Base-by-base conservation (phyloP, 257 asterid species). In the Rhazya stricta region DNA sequence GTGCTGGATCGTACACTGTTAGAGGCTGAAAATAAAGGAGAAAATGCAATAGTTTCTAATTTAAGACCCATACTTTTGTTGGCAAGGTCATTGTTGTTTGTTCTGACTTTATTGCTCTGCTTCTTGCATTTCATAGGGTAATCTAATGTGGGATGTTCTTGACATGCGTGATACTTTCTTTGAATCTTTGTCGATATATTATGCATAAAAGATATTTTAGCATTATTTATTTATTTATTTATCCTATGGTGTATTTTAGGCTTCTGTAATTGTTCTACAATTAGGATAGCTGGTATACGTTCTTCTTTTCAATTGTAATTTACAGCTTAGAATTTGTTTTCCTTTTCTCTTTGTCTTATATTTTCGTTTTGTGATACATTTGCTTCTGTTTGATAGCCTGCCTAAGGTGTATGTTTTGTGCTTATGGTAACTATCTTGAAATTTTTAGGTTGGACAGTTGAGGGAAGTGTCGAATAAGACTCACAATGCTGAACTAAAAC, bases 391-490 rank as follows among this genome's bases (percentile, higher is more conserved):
- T 45, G 10, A 36, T 13, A 7, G n/a, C 16, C 67, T 76, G 74
- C 19, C 32, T 56, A 6, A 21, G 4, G 23, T 13, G 62, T 6
- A 30, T 39, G 25, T 27, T 34, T 6, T 19, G 11, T 12, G 25
- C 61, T 69, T 42, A 54, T 51, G 37, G 34, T 18, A n/a, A 62
- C 27, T 10, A 36, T 9, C 21, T 69, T 69, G 9, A 48, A 74
- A 63, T 4, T 85, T n/a, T 82, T 88, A 95, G 99, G 99, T 92
- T 79, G 97, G 98, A 71, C 87, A 91, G 81, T 77, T 92, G 83
- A 91, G 96, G 81, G 99, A 95, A 79, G 91, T 82, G 63, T 92
- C 94, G 56, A 92, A 85, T 76, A 92, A 91, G 83, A 88, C 85
- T 46, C 85, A 89, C 78, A 88, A 88, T 82, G 97, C 99, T 5